A percentile compares a stretch with the other conserved stretches of the same genome.
Evolutionary conservation across 495 filamentous ascomycete genomes (phyloP).

Genomic region (Penicillium atrosanguineum): DNA sequence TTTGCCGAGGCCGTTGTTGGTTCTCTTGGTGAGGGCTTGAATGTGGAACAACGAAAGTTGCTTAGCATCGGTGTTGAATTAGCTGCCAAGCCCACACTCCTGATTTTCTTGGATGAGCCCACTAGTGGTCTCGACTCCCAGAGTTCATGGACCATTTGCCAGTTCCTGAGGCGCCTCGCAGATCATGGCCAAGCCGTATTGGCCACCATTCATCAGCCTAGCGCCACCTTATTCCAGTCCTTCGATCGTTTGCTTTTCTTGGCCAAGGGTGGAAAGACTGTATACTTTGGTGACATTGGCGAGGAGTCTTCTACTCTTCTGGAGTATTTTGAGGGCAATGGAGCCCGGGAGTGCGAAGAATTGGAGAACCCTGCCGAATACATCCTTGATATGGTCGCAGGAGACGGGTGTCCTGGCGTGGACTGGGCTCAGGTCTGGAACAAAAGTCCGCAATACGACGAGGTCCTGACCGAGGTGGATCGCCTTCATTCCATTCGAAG

Average conservation of each 20-base stretch:
- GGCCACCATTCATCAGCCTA: constrained; percentile 92
- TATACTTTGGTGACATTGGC: constrained; percentile 87
- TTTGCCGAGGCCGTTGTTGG: constrained; percentile 43
- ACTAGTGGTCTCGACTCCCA: constrained; percentile 85
- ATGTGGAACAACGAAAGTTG: constrained; percentile 87
- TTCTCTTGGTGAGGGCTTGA: constrained; percentile 58
- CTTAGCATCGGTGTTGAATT: constrained; percentile 89
- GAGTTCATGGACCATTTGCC: constrained; percentile 80
- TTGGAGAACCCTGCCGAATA: constrained; percentile 84
- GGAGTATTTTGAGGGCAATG: constrained; percentile 73
- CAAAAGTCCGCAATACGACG: constrained; percentile 61
- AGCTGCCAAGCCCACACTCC: constrained; percentile 77
- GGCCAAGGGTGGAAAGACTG: constrained; percentile 72
- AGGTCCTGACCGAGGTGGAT: constrained; percentile 63
- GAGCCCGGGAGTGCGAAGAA: constrained; percentile 62
- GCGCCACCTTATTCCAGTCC: constrained; percentile 82
- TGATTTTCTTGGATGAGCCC: constrained; percentile 89
- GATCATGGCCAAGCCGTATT: constrained; percentile 84
- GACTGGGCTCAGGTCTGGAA: constrained; percentile 81
- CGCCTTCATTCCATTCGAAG: constrained; percentile 53
- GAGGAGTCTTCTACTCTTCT: constrained; percentile 65
- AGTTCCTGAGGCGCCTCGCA: constrained; percentile 75
- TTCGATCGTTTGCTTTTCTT: constrained; percentile 88
- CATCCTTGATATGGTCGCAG: constrained; percentile 76
- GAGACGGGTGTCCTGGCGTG: constrained; percentile 57